phyloP scores from a whole-genome alignment of 495 filamentous ascomycete genomes.

The Elasticomyces elasticus region DNA sequence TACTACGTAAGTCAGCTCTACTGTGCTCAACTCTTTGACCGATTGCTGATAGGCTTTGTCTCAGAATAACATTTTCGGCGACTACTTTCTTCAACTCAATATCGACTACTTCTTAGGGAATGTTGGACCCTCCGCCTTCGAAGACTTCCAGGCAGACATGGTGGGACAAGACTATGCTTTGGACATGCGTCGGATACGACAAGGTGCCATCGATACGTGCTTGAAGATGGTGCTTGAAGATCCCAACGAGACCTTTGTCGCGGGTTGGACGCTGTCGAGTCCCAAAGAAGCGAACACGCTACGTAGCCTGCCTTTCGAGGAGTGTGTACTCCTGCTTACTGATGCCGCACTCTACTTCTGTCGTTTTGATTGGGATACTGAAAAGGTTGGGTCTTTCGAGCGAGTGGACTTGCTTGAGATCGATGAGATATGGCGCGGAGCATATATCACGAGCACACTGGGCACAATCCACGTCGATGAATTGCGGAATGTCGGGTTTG shows the following conservation, averaged over 20 bases:
- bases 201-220: conserved; percentile 79
- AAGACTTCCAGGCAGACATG: conserved; percentile 83
- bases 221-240: conserved; percentile 77
- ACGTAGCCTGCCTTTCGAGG: conserved; percentile 62
- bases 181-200: conserved; percentile 68
- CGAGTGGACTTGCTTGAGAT: conserved; percentile 69
- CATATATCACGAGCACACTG: conserved; percentile 81
- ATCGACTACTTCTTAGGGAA: conserved; percentile 94
- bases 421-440: conserved; percentile 59
- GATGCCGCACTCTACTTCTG: conserved; percentile 76
- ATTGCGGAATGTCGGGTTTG: conserved; percentile 67
- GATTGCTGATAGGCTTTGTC: too few relatives aligned
- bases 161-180: conserved; percentile 81
- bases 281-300: conserved; percentile 57
- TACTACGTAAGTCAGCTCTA: too few relatives aligned
- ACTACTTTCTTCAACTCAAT: conserved; percentile 88
- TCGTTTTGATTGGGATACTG: conserved; percentile 82
- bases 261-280: conserved; percentile 71
- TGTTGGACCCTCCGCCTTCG: conserved; percentile 69
- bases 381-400: conserved; percentile 85
- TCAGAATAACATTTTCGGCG: conserved; percentile 87
- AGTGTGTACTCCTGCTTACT: conserved; percentile 77
- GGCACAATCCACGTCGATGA: conserved; percentile 65
- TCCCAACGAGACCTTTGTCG: conserved; percentile 68
- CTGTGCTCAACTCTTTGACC: too few relatives aligned